phyloP scores from a whole-genome alignment of 2,329 filamentous ascomycete genomes.

The Penicillium sp. region DNA sequence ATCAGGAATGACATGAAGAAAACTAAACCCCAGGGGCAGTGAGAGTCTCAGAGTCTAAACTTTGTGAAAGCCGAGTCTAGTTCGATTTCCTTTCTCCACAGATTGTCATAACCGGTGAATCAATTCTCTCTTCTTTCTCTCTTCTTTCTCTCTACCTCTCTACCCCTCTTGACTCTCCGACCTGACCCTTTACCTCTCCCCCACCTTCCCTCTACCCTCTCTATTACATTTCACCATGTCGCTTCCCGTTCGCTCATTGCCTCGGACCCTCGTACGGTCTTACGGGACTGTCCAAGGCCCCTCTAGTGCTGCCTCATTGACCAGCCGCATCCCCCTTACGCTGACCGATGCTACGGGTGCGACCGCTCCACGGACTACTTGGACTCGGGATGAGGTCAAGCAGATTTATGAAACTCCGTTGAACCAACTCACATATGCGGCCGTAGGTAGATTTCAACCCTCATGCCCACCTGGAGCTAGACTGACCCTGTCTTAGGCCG shows the following conservation, averaged over 20 bases:
- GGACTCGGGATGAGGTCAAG: conserved; percentile 78
- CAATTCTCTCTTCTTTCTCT: no score
- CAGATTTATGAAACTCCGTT: conserved; percentile 79
- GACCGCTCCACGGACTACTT: conserved; percentile 63
- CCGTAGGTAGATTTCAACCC: conserved; percentile 58
- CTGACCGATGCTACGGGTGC: conserved; percentile 40
- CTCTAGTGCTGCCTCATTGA: conserved; percentile 31
- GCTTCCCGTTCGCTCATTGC: conserved; percentile 30
- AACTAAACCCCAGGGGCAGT: no score
- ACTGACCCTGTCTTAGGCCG: conserved; percentile 54
- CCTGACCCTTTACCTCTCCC: no score
- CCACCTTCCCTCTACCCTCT: background rate
- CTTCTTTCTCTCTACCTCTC: background rate
- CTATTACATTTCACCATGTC: conserved; percentile 27
- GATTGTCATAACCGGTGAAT: no score
- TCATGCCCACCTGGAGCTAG: conserved; percentile 3
- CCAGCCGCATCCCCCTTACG: conserved; percentile 32
- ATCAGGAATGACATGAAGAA: no score
- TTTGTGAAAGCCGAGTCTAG: no score
- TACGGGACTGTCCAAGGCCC: conserved; percentile 44
- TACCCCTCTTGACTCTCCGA: background rate
- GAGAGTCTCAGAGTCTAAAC: no score
- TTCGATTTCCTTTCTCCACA: background rate
- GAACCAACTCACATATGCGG: conserved; percentile 73
- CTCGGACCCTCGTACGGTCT: conserved; percentile 30